These are phyloP conservation scores for Fusarium xyrophilum DNA, from an alignment of 2,329 filamentous ascomycete species.

Conservation along the genomic window DNA sequence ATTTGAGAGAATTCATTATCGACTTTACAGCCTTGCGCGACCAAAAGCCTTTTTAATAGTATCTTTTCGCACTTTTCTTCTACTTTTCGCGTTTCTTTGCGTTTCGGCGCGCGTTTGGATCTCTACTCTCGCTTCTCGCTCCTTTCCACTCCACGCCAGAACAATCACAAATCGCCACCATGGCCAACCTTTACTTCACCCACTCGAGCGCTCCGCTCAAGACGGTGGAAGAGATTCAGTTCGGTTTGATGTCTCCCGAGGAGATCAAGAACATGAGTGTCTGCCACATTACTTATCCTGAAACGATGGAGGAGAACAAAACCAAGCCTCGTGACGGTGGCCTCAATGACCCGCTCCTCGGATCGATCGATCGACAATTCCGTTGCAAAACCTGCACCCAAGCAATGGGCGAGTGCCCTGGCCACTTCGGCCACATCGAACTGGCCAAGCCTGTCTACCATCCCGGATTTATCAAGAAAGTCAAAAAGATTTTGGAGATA, in stretches of 20 bases:
- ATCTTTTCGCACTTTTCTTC: conserved; percentile 36
- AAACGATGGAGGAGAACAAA: conserved; percentile 98
- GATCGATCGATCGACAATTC: conserved; percentile 94
- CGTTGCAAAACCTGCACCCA: conserved; percentile 97
- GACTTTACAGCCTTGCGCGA: conserved; percentile 38
- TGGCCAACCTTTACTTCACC: conserved; percentile 91
- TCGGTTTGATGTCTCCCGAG: conserved; percentile 94
- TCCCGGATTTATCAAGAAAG: conserved; percentile 94
- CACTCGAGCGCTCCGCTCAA: conserved; percentile 95
- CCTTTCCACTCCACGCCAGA: conserved; percentile 39
- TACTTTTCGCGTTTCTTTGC: conserved; percentile 38
- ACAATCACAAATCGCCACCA: conserved; percentile 59
- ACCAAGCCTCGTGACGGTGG: conserved; percentile 89
- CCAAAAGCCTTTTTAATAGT: conserved; percentile 32
- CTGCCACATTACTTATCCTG: conserved; percentile 94
- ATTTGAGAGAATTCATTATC: conserved; percentile 46
- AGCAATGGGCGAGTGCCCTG: conserved; percentile 93
- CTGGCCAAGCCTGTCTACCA: conserved; percentile 96
- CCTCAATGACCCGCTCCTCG: conserved; percentile 93
- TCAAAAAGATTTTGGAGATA: conserved; percentile 98
- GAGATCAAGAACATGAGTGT: conserved; percentile 99
- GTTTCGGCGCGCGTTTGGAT: conserved; percentile 37
- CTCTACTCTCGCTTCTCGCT: conserved; percentile 36
- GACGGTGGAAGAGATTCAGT: conserved; percentile 98
- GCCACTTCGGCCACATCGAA: conserved; percentile 99